phyloP scores from a whole-genome alignment of 2,329 filamentous ascomycete genomes.

The Colletotrichum higginsianum region DNA sequence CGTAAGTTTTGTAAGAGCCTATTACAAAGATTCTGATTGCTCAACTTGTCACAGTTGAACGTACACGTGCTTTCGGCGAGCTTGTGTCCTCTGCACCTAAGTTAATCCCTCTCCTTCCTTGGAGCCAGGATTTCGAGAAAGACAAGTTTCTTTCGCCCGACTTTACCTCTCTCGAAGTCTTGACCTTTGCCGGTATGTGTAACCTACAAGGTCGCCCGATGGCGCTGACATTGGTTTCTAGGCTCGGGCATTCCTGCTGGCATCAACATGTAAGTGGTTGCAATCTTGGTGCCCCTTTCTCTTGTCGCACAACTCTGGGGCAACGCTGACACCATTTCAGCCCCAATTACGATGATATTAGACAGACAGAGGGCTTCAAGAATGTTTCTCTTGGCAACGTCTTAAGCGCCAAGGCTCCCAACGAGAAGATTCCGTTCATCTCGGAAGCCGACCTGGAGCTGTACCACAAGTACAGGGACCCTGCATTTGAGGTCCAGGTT shows the following conservation, averaged over 20 bases:
- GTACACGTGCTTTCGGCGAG: conserved; percentile 88
- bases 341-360: conserved; percentile 82
- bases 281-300: neutral
- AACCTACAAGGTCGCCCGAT: no score
- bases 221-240: conserved; percentile 54
- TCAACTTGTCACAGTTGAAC: conserved; percentile 69
- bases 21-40: conserved; percentile 6
- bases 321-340: conserved; percentile 46
- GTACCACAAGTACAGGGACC: conserved; percentile 87
- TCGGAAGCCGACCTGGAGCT: conserved; percentile 81
- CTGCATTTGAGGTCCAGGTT: conserved; percentile 94
- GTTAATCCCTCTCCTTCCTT: conserved; percentile 92
- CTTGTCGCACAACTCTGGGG: neutral
- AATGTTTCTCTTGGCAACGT: conserved; percentile 96
- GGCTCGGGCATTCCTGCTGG: conserved; percentile 76
- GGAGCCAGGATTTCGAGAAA: conserved; percentile 92
- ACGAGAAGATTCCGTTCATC: conserved; percentile 95
- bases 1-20: conserved; percentile 49
- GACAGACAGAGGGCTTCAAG: conserved; percentile 90
- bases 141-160: conserved; percentile 96
- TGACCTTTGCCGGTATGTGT: conserved; percentile 74
- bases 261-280: conserved; percentile 69
- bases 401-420: conserved; percentile 88
- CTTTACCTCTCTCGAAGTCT: conserved; percentile 93
- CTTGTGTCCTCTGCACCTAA: conserved; percentile 85